A percentile compares a stretch with the other conserved stretches of the same genome.
These are phyloP conservation scores for Coccomyxa sp. DNA, from an alignment of 139 green algal genomes.

Conservation along the genomic window DNA sequence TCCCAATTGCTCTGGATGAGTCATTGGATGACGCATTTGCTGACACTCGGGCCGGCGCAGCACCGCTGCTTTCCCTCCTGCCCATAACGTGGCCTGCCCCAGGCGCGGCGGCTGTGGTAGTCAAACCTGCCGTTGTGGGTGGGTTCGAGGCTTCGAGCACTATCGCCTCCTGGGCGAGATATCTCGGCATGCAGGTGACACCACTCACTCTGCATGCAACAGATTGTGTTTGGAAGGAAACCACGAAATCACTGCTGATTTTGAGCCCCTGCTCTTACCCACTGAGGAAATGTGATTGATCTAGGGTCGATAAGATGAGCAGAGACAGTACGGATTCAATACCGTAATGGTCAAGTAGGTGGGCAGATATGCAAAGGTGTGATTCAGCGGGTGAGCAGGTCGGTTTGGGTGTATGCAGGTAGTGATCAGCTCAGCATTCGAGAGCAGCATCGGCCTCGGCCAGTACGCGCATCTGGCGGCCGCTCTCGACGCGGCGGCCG, in stretches of 20 bases:
- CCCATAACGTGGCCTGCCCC: background rate
- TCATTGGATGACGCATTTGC: slow-evolving; percentile 60
- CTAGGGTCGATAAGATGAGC: no score
- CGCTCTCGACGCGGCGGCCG: slow-evolving; percentile 31
- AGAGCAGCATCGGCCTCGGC: slow-evolving; percentile 60
- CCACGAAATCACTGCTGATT: background rate
- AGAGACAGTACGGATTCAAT: background rate
- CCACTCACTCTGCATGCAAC: background rate
- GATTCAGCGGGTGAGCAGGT: no score
- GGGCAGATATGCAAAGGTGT: background rate
- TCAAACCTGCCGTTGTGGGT: slow-evolving; percentile 77
- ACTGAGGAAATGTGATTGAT: no score
- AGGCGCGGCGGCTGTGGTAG: slow-evolving; percentile 56
- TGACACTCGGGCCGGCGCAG: no score
- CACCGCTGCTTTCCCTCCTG: background rate
- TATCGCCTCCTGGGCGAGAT: slow-evolving; percentile 31
- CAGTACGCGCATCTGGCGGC: slow-evolving; percentile 56
- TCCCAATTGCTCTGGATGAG: slow-evolving; percentile 82
- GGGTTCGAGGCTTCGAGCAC: slow-evolving; percentile 50
- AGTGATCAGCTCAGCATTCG: slow-evolving; percentile 79
- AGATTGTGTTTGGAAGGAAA: background rate
- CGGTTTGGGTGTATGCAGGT: slow-evolving; percentile 14
- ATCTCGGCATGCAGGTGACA: slow-evolving; percentile 31
- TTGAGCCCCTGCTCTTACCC: background rate
- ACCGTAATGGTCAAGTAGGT: background rate